Evolutionary conservation across 2,329 filamentous ascomycete species (phyloP).

Genomic region (Pseudocercospora vitis): DNA sequence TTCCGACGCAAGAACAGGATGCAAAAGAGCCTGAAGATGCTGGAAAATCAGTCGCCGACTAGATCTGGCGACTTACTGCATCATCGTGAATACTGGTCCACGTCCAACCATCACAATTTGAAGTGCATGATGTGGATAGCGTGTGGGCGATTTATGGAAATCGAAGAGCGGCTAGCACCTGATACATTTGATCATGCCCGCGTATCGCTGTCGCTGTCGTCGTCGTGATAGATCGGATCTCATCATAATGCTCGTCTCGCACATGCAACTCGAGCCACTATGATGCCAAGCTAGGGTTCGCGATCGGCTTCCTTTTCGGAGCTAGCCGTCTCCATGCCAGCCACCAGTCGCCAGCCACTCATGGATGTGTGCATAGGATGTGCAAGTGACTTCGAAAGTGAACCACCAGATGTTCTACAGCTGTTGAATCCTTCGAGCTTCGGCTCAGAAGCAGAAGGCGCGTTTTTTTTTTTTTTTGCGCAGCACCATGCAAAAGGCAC

Average conservation of each 20-base stretch:
- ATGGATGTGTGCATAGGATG: no score
- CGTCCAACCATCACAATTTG: no score
- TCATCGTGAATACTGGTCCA: background rate
- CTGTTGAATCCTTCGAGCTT: no score
- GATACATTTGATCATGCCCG: background rate
- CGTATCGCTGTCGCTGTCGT: no score
- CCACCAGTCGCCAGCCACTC: background rate
- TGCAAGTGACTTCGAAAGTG: no score
- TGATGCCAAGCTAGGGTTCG: background rate
- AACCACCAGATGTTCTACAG: no score
- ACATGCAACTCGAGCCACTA: no score
- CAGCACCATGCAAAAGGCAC: slow-evolving; percentile 6
- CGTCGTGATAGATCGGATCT: background rate
- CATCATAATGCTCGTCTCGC: no score
- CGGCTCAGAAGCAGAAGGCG: background rate
- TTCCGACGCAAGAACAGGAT: slow-evolving; percentile 20
- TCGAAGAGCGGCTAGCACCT: background rate
- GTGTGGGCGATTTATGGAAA: no score
- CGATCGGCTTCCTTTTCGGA: background rate
- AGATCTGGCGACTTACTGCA: background rate
- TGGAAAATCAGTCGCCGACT: slow-evolving; percentile 12
- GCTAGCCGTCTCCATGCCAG: background rate
- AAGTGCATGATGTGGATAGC: no score
- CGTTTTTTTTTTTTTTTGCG: no score
- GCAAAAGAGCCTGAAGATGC: slow-evolving; percentile 11